phyloP scores from a whole-genome alignment of 768 basidiomycete genomes.

The Lentinula edodes region DNA sequence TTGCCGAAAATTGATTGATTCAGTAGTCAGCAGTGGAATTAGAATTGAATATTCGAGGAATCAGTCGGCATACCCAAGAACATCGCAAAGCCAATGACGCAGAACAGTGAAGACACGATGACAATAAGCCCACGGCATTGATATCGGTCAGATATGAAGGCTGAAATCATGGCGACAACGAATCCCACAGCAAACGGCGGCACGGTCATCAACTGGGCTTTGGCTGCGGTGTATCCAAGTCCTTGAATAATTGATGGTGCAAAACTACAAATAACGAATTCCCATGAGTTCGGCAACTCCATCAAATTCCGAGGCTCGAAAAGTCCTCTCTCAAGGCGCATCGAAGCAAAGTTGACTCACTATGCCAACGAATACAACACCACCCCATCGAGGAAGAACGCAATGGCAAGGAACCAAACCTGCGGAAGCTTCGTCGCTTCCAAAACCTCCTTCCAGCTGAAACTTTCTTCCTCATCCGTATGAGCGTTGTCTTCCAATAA shows the following conservation, averaged over 20 bases:
- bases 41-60: too few species aligned
- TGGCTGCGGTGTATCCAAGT: slow-evolving; percentile 49
- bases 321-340: too few species aligned
- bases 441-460: slow-evolving; percentile 54
- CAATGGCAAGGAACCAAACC: slow-evolving; percentile 43
- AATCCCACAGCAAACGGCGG: slow-evolving; percentile 50
- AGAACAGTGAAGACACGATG: slow-evolving; percentile 24
- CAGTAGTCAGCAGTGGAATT: too few species aligned
- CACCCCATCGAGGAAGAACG: slow-evolving; percentile 51
- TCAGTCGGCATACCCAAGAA: slow-evolving; percentile 25
- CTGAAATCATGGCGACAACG: slow-evolving; percentile 21
- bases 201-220: slow-evolving; percentile 60
- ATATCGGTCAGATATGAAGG: slow-evolving; percentile 21
- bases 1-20: too few species aligned
- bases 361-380: slow-evolving; percentile 44
- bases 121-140: slow-evolving; percentile 21
- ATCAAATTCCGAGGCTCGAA: too few species aligned
- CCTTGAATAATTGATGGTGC: slow-evolving; percentile 64
- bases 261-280: slow-evolving; percentile 37
- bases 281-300: too few species aligned
- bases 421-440: slow-evolving; percentile 47
- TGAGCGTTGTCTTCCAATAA: slow-evolving; percentile 36
- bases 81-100: slow-evolving; percentile 31
- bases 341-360: slow-evolving; percentile 25
- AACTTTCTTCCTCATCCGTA: slow-evolving; percentile 37